Evolutionary conservation across 768 basidiomycete species (phyloP), one percentile per base, ranked within the genome.

Genomic region (Sistotremastrum niveocremeum): DNA sequence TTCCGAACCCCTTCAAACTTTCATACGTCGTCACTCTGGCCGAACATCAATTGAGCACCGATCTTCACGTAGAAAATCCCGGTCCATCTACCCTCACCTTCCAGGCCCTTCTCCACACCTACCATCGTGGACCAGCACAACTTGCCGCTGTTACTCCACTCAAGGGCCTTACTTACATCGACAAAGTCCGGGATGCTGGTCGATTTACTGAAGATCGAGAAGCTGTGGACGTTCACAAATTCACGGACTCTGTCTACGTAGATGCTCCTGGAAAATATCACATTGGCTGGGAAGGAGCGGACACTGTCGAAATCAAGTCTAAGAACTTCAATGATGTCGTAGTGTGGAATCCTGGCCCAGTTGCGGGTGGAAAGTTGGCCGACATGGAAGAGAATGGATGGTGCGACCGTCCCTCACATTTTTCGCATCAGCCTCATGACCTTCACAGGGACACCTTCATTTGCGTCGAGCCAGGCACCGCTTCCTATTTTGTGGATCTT

Each of bases 341-440:
- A n/a, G 66, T 94, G 37, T 98, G 95, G 94, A 98, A 99, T 65
- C 94, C 95, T 5, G 78, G 78, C 54, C 69, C 66, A 33, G 76
- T 72, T 49, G 68, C 62, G 8, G 89, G 89, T 0, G 65, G 67
- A 28, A 81, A 76, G 55, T 83, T 98, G 6, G 77, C 62, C 8
- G 94, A 99, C 58, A 89, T 99, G 88, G 88, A 97, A 57, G 71
- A 73, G 5, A 72, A 73, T 0, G 94, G 93, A 59, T 93, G 87
- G 87, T 90, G 58, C 51, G 76, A 61, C 45, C 28, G 29, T 3
- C 8, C 44, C 33, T n/a, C 40, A 42, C 32, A 33, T 42, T 34
- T 30, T 38, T 40, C 20, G 44, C n/a, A 28, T 39, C 46, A 49
- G 11, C 12, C 28, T 34, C n/a, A 36, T 9, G 5, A 6, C 5